phyloP scores from a whole-genome alignment of 768 basidiomycete genomes.

The Suillus cothurnatus region DNA sequence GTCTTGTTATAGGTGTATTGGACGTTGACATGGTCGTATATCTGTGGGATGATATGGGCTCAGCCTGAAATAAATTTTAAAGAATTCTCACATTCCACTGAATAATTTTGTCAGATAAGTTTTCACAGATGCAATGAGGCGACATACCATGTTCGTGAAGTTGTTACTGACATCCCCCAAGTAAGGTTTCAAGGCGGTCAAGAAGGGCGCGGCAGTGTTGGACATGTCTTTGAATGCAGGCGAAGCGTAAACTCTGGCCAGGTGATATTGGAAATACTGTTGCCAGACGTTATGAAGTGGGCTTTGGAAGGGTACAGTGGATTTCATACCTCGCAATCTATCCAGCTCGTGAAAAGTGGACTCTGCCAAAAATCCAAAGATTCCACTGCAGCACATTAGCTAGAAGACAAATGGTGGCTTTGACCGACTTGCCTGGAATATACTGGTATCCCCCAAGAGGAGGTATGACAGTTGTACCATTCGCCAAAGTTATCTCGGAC shows the following conservation, averaged over 20 bases:
- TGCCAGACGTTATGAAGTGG: background rate
- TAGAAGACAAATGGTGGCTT: background rate
- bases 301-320: background rate
- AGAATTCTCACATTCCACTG: conserved; percentile 71
- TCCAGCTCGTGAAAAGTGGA: conserved; percentile 81
- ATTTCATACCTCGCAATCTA: conserved; percentile 48
- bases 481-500: conserved; percentile 70
- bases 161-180: conserved; percentile 26
- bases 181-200: conserved; percentile 26
- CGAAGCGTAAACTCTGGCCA: conserved; percentile 34
- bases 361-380: conserved; percentile 57
- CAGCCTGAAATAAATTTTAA: background rate
- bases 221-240: conserved; percentile 24
- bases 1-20: conserved; percentile 77
- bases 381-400: conserved; percentile 18
- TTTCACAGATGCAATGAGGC: background rate
- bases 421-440: conserved; percentile 48
- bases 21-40: conserved; percentile 73
- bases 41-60: conserved; percentile 34
- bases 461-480: conserved; percentile 64
- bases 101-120: background rate
- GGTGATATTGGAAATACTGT: conserved; percentile 31
- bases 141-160: conserved; percentile 35
- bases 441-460: conserved; percentile 90
- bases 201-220: conserved; percentile 23